A percentile compares a stretch with the other conserved stretches of the same genome.
phyloP scores from a whole-genome alignment of 129 eudicot genomes.

The Logfia minima region DNA sequence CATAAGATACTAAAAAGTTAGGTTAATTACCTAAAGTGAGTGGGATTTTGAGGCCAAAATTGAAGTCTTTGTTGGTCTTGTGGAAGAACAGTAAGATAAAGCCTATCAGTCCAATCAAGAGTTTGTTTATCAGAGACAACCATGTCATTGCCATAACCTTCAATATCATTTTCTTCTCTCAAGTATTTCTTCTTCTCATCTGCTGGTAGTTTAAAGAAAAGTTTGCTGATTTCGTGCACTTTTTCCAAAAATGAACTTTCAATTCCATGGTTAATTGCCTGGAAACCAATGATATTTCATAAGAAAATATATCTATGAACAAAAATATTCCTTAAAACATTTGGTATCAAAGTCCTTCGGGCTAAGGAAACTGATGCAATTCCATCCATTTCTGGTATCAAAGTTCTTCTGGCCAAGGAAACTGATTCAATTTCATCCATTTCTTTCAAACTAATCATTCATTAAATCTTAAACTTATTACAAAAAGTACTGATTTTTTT shows the following conservation, averaged over 20 bases:
- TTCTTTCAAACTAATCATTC: neutral
- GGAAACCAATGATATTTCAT: constrained; percentile 13
- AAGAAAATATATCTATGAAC: neutral
- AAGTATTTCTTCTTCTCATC: constrained; percentile 50
- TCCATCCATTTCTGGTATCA: neutral
- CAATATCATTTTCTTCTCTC: constrained; percentile 39
- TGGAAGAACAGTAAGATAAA: constrained; percentile 45
- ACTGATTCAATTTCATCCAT: neutral
- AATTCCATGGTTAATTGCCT: constrained; percentile 64
- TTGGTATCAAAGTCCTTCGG: neutral
- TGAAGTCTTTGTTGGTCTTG: constrained; percentile 40
- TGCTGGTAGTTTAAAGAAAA: constrained; percentile 44
- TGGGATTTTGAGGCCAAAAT: constrained; percentile 63
- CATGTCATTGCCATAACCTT: constrained; percentile 70
- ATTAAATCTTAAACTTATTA: neutral
- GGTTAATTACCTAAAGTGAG: constrained; percentile 45
- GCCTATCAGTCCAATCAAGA: constrained; percentile 64
- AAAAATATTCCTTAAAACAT: neutral
- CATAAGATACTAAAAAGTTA: neutral
- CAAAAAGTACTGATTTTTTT: neutral
- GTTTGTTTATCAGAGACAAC: constrained; percentile 47
- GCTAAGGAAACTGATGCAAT: neutral
- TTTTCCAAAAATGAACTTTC: constrained; percentile 40
- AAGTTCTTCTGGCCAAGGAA: neutral
- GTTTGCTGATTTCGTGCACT: constrained; percentile 32